Evolutionary conservation across 2,329 filamentous ascomycete species (phyloP).

Genomic region (Hypoxylon sp.): DNA sequence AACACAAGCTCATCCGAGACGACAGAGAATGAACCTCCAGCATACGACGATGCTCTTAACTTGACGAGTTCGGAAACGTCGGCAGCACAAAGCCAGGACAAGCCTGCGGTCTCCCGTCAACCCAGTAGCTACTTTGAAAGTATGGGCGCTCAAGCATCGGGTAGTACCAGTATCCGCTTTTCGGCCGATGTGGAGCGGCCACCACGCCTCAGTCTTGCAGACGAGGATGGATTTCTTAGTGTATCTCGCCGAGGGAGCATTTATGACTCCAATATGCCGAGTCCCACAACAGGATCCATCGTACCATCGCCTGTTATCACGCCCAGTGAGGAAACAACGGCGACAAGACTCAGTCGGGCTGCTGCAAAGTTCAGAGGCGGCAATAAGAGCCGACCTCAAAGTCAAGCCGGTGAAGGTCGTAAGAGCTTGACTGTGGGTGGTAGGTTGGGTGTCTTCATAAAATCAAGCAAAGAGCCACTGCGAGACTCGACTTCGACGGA

Average conservation of each 20-base stretch:
- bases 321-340: conserved; percentile 65
- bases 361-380: conserved; percentile 65
- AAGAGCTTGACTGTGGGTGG: conserved; percentile 67
- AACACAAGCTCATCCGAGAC: conserved; percentile 61
- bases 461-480: conserved; percentile 63
- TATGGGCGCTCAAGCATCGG: conserved; percentile 49
- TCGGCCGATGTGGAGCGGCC: conserved; percentile 66
- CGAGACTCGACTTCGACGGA: conserved; percentile 48
- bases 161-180: conserved; percentile 64
- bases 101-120: conserved; percentile 51
- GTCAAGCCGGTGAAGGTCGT: conserved; percentile 69
- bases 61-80: conserved; percentile 52
- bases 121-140: conserved; percentile 62
- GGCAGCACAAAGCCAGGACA: conserved; percentile 47
- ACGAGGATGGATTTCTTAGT: conserved; percentile 54
- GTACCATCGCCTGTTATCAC: conserved; percentile 56
- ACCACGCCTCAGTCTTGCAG: conserved; percentile 61
- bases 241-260: conserved; percentile 62
- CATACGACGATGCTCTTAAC: conserved; percentile 66
- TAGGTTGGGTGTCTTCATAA: conserved; percentile 64
- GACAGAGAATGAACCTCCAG: conserved; percentile 65
- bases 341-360: conserved; percentile 67
- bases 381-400: conserved; percentile 66
- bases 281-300: conserved; percentile 54
- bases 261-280: conserved; percentile 58